Evolutionary conservation across 2,329 filamentous ascomycete species (phyloP), one percentile per base, ranked within the genome.

Genomic region (Ascochyta fabae): DNA sequence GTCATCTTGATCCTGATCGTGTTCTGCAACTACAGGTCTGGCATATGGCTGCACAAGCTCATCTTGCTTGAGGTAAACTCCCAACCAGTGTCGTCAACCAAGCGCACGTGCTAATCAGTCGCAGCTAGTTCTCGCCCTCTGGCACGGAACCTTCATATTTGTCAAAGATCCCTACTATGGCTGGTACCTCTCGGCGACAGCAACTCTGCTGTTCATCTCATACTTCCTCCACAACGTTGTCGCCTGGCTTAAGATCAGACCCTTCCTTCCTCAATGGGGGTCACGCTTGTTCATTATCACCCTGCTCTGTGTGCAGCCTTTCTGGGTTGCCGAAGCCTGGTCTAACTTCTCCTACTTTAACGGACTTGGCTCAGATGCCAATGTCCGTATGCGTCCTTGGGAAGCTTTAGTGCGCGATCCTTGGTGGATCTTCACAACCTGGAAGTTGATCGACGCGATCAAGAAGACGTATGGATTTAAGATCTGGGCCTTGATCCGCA

Each of bases 391-490:
- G 58, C 57, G 72, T 3, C 71, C 72, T 1, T 74, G 60, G 60
- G 72, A 74, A 59, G 72, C 72, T 1, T 57, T 74, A 1, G 33
- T 67, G 6, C 66, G 71, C 6, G 71, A 74, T 24, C 71, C 71
- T 0, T 74, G 70, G 72, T 74, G 72, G 72, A 74, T 74, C 13
- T 74, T 73, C 35, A 75, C 71, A 0, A 74, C 72, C 0, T 73
- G 67, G 67, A 69, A 66, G 39, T 57, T 74, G 8, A 62, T 72
- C 26, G 53, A 64, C 29, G 59, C 68, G 6, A 74, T 75, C 46
- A 71, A 69, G 43, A 69, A 72, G 59, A 70, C 72, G 2, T 74
- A 75, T 34, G 59, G 62, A 1, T 71, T 70, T 56, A 72, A 58
- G 29, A 27, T 73, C 1, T 65, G 56, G 59, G 57, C 56, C 1